Evolutionary conservation across 2,329 filamentous ascomycete genomes (phyloP), one percentile per base, ranked within the genome.

Genomic region (Cladobotryum protrusum): DNA sequence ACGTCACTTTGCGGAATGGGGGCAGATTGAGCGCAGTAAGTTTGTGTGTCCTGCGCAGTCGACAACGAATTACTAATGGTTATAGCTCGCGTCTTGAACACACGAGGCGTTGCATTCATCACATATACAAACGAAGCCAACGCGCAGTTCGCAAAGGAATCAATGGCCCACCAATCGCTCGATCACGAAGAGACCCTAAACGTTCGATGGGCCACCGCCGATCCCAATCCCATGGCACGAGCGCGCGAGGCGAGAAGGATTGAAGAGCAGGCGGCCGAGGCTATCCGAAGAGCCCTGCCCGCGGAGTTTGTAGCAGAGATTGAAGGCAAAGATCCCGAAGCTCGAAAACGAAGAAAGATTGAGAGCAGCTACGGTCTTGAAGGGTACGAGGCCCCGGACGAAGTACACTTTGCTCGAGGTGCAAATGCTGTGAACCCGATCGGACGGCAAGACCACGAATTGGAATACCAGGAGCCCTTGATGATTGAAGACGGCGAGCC

Each of bases 1-100:
- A 29, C 79, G 95, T 13, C 93, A 99, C 70, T 96, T 97, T 65
- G 86, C 89, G 19, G 93, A 99, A 77, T 99, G 91, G 91, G 93
- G 93, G 0, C 87, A 91, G 61, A 75, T 99, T 45, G 92, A 97
- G 66, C 81, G 93, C 41, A 84, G 70, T 73, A 64, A 57, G 70
- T 64, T 18, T 17, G 15, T 3, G 24, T 29, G 24, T 29, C 37
- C n/a, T 18, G 17, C 40, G 12, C n/a, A 2, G 6, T 20, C 40
- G 4, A 14, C 4, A 32, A 6, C 29, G 8, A 8, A n/a, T 37
- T 15, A 5, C 32, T 48, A 52, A 47, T 35, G 36, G n/a, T 5
- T 36, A 6, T 5, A 73, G 71, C 86, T 43, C 85, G 93, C 24
- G 92, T 97, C 2, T 74, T 99, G 13, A 96, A 95, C 50, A 85